Base-by-base conservation (phyloP, 305 asterid species). In the Fraxinus baroniana region DNA sequence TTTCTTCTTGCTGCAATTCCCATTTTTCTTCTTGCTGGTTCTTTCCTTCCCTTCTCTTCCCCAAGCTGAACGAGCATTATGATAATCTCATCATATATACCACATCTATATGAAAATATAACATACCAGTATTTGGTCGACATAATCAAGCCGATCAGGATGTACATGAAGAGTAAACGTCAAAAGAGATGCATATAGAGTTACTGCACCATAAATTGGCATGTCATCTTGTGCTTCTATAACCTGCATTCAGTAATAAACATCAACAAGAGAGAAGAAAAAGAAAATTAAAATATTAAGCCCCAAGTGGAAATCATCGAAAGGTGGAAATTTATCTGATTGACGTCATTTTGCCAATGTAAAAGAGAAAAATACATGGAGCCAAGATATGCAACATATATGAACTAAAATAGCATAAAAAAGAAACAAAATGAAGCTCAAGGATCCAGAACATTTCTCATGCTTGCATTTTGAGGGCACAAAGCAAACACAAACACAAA, bases 161-260 rank as follows among this genome's bases (percentile, higher is more conserved):
- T 94, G 99, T 80, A 96, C 99, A 87, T 96, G 98, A 86, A 96
- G 93, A 82, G 97, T 91, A 88, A 96, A 96, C 79, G 93, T 93
- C 94, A 96, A 85, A 79, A 96, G 97, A 83, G 99, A 94, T 74
- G 98, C 91, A 86, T 96, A 96, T 80, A 96, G 89, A 79, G 98
- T 91, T 83, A 94, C 97, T 75, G 92, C 97, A 84, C 98, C 99
- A 83, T 82, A 92, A 82, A 91, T 85, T 13, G 95, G 89, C 97
- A 96, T 92, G 85, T 89, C 90, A 73, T 92, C 98, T 81, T 96
- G 99, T 72, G 97, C 98, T 86, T 94, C 99, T 87, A 96, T 91
- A 89, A 96, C 99, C 99, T 96, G 97, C 90, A 94, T 82, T 78
- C 83, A 81, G 62, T 74, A 81, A 84, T 39, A 74, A 57, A 62